Evolutionary conservation across 176 grass and related monocot genomes (phyloP).

Genomic region (Carex kokanica): DNA sequence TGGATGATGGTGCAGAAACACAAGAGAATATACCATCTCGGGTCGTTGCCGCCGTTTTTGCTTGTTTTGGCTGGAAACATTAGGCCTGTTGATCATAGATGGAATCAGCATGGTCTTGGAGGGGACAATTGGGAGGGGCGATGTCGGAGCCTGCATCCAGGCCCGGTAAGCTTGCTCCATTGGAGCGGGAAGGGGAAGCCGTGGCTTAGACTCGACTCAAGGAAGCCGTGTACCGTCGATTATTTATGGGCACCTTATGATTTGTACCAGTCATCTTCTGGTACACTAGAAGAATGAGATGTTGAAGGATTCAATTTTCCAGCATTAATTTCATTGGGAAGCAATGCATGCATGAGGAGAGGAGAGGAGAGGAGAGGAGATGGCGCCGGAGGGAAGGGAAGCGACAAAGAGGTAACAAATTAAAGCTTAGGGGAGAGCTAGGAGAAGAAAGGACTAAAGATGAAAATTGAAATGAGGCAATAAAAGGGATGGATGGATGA

Average conservation of each 20-base stretch:
- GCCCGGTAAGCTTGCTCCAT: slow-evolving; percentile 67
- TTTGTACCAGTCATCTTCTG: slow-evolving; percentile 51
- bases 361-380: too few relatives aligned
- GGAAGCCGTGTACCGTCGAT: slow-evolving; percentile 67
- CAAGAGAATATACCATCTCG: slow-evolving; percentile 66
- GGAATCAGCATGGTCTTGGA: slow-evolving; percentile 88
- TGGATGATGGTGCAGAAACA: slow-evolving; percentile 83
- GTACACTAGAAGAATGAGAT: slow-evolving; percentile 63
- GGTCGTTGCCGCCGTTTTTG: slow-evolving; percentile 73
- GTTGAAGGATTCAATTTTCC: background rate
- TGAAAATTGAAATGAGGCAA: slow-evolving; percentile 16
- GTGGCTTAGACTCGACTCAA: slow-evolving; percentile 57
- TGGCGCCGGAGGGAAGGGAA: background rate
- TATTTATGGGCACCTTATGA: slow-evolving; percentile 80
- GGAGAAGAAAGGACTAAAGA: slow-evolving; percentile 8
- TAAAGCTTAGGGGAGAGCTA: background rate
- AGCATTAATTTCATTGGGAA: background rate
- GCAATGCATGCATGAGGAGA: background rate
- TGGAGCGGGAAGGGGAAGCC: slow-evolving; percentile 84
- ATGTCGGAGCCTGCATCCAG: slow-evolving; percentile 66
- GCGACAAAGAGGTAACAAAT: slow-evolving; percentile 15
- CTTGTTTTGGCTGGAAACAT: slow-evolving; percentile 71
- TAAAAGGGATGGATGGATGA: slow-evolving; percentile 20
- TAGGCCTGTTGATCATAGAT: slow-evolving; percentile 62
- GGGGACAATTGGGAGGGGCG: slow-evolving; percentile 64